Percentiles rank a stretch among this genome's conserved stretches.
phyloP scores from a whole-genome alignment of 2,329 filamentous ascomycete species.

The Colletotrichum sp. region DNA sequence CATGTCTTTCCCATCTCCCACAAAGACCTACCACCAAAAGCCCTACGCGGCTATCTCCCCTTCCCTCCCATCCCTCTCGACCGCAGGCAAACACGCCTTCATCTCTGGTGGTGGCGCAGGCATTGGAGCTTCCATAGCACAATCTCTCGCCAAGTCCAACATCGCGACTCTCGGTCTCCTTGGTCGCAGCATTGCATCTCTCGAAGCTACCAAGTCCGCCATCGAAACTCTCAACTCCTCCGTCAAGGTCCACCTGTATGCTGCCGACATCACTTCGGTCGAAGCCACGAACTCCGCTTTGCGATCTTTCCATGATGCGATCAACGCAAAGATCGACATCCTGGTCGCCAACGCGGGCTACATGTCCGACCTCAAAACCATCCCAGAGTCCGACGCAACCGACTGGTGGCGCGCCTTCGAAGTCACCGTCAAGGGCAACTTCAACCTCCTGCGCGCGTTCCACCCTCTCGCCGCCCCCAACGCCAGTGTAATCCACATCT shows the following conservation, averaged over 20 bases:
- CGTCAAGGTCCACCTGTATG: constrained; percentile 21
- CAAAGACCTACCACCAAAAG: constrained; percentile 17
- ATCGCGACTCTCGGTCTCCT: constrained; percentile 56
- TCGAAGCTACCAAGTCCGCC: constrained; percentile 27
- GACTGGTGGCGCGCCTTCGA: constrained; percentile 38
- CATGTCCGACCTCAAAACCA: constrained; percentile 19
- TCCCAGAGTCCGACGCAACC: constrained; percentile 18
- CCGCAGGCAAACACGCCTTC: constrained; percentile 49
- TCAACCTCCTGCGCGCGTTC: constrained; percentile 51
- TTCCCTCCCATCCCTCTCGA: constrained; percentile 25
- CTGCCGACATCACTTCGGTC: constrained; percentile 21
- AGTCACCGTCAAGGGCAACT: constrained; percentile 55
- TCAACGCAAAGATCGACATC: constrained; percentile 25
- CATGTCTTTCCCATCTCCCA: constrained; percentile 25
- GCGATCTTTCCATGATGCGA: background rate
- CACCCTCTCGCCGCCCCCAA: constrained; percentile 36
- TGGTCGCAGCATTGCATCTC: constrained; percentile 29
- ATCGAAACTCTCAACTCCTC: constrained; percentile 23
- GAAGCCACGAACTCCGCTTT: constrained; percentile 10
- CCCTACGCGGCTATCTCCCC: constrained; percentile 32
- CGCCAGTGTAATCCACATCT: constrained; percentile 28
- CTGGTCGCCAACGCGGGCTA: constrained; percentile 32
- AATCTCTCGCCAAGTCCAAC: constrained; percentile 42
- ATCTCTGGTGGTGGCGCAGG: constrained; percentile 61
- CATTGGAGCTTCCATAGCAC: constrained; percentile 50